Evolutionary conservation across 768 basidiomycete genomes (phyloP), one percentile per base, ranked within the genome.

Genomic region (Boletus vermiculosoides): DNA sequence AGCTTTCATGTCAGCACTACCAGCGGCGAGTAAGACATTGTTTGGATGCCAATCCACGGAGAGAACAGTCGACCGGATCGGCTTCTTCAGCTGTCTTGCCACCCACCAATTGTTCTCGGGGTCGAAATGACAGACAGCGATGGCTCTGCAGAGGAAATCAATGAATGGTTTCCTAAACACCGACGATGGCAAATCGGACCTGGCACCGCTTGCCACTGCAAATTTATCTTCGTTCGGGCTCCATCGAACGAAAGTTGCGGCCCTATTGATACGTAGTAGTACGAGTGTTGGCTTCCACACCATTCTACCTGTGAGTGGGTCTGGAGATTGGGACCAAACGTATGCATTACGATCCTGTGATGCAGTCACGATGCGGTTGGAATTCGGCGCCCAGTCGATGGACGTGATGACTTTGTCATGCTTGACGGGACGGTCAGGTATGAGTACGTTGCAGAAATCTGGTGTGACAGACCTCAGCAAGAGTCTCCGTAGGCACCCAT

Each of bases 31-130:
- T 7, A 99, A 79, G 15, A 98, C 95, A 69, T 97, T 98, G 80
- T 98, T 98, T 28, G 97, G 95, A 70, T 99, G 97, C 97, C 97
- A 99, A 63, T 98, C 96, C 63, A 99, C 78, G 5, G 87, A 85
- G 41, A 98, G 79, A 15, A 99, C 95, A 1, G 97, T 99, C 5
- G 94, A 94, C 61, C 94, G 77, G 66, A 99, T 90, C 25, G 97
- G 97, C 74, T 98, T 98, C 86, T 98, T 99, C 71, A 99, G 78
- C 57, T 90, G 89, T 70, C 92, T 94, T 18, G 95, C 88, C 4
- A 97, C 92, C 97, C 97, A 99, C 97, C 97, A 99, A 72, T 99
- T 90, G 75, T 90, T 95, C 77, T 99, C 97, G 11, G 90, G 81
- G 70, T 99, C 97, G 68, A 97, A 99, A 18, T 92, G 95, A 71